Percentiles rank a stretch among this genome's conserved stretches.
Conservation (phyloP, 768 basidiomycete genomes). For the Suillus alpinus region DNA sequence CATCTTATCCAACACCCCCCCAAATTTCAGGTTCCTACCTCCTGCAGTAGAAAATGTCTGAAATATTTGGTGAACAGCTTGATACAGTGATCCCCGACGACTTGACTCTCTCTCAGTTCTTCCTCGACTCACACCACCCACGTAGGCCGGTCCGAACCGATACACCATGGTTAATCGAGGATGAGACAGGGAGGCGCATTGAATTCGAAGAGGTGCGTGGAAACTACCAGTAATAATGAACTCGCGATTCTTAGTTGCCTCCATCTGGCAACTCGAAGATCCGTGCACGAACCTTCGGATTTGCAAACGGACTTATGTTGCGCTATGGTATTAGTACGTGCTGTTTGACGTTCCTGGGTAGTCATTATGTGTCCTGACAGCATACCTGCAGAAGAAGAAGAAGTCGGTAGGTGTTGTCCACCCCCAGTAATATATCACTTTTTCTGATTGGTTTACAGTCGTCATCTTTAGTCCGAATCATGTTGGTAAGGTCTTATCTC, state of each 20-base stretch:
- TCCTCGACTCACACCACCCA: slow-evolving; percentile 46
- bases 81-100: slow-evolving; percentile 54
- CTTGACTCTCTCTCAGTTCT: slow-evolving; percentile 64
- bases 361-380: slow-evolving; percentile 2
- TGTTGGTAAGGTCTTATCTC: slow-evolving; percentile 39
- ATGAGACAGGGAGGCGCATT: slow-evolving; percentile 44
- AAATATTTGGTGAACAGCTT: slow-evolving; percentile 25
- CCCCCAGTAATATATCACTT: not conserved
- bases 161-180: slow-evolving; percentile 61
- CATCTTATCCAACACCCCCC: not conserved
- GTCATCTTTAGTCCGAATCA: slow-evolving; percentile 66
- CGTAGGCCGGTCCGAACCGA: slow-evolving; percentile 43
- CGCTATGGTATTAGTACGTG: slow-evolving; percentile 49
- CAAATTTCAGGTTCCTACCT: not conserved
- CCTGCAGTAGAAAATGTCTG: slow-evolving; percentile 14
- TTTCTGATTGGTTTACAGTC: slow-evolving; percentile 35
- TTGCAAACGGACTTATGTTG: slow-evolving; percentile 52
- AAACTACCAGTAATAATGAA: not conserved
- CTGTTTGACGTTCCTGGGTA: not conserved
- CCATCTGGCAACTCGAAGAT: slow-evolving; percentile 26
- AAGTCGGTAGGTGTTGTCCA: slow-evolving; percentile 43
- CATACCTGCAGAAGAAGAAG: slow-evolving; percentile 38
- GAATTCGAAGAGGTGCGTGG: slow-evolving; percentile 47
- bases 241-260: not conserved
- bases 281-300: slow-evolving; percentile 41